These are phyloP conservation scores for Rhizopogon salebrosus DNA, from an alignment of 768 basidiomycete genomes.

Conservation along the genomic window DNA sequence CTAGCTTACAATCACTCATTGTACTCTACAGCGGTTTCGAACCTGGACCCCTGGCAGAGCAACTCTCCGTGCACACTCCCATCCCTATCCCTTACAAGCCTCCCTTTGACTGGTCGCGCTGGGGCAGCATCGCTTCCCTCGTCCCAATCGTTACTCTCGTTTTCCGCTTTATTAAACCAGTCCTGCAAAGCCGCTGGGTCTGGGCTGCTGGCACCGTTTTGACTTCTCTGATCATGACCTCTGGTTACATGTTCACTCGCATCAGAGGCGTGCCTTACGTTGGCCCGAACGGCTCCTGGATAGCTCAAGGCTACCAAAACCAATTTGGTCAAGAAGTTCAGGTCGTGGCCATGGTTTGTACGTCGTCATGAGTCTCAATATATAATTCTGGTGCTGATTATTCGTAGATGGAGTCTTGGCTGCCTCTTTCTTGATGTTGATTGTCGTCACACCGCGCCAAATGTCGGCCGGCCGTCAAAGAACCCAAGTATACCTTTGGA, in stretches of 20 bases:
- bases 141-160: conserved; percentile 43
- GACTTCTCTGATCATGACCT: conserved; percentile 77
- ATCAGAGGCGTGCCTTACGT: conserved; percentile 78
- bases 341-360: conserved; percentile 82
- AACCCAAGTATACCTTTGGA: conserved; percentile 87
- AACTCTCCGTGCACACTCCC: conserved; percentile 71
- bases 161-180: conserved; percentile 57
- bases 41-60: conserved; percentile 68
- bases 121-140: conserved; percentile 41
- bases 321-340: conserved; percentile 93
- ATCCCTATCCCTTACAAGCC: conserved; percentile 75
- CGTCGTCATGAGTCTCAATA: conserved; percentile 27
- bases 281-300: conserved; percentile 65
- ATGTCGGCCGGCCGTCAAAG: conserved; percentile 71
- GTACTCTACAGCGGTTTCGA: conserved; percentile 67
- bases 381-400: conserved; percentile 4
- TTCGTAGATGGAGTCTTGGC: conserved; percentile 78
- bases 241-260: conserved; percentile 94
- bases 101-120: conserved; percentile 69
- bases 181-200: conserved; percentile 68
- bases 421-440: conserved; percentile 74
- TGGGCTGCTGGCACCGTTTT: conserved; percentile 66
- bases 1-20: conserved; percentile 3
- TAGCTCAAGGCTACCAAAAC: conserved; percentile 83
- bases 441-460: conserved; percentile 75